Base-by-base conservation (phyloP, 495 filamentous ascomycete genomes). In the Penicillium robsamsonii region DNA sequence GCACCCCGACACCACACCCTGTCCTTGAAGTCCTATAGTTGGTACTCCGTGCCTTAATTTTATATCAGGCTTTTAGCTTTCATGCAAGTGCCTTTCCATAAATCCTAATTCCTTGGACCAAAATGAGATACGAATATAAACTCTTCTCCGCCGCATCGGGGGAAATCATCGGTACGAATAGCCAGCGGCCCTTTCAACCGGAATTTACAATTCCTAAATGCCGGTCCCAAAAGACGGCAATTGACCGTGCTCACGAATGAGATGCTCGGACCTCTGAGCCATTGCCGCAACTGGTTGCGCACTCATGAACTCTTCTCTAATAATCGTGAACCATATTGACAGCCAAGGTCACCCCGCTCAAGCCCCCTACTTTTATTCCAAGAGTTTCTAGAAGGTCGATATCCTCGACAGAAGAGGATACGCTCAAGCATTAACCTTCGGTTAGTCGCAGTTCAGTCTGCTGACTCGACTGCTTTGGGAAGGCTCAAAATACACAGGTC, bases 341-440 rank as follows among this genome's bases (percentile, higher is more conserved):
- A 53, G 47, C 56, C 57, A 50, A 50, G 58, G 41, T 57, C 12
- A 29, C 40, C 50, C 40, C 30, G 51, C 53, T 56, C 10, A 24
- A 37, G 22, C 35, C 46, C 12, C 13, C n/a, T 56, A 24, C 1
- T 25, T 22, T n/a, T 17, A 33, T 31, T 41, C 46, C 40, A 60
- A 37, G 44, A 41, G 17, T 46, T 62, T 56, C 53, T 56, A 27
- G 62, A 57, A 51, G 53, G 13, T 44, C 46, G 41, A 43, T n/a
- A 6, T 27, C 7, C 18, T n/a, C 18, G 29, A 35, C 25, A 20
- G 24, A 37, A 37, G 10, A 37, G 31, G 41, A 20, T n/a, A 46
- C 40, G 43, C 31, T 30, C 17, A 10, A 29, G n/a, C 22, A 13
- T 20, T 38, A 52, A 27, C 5, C 1, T 10, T 30, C 22, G 8